Conservation (phyloP, 345 rosid species). For the Camelina sativa region DNA sequence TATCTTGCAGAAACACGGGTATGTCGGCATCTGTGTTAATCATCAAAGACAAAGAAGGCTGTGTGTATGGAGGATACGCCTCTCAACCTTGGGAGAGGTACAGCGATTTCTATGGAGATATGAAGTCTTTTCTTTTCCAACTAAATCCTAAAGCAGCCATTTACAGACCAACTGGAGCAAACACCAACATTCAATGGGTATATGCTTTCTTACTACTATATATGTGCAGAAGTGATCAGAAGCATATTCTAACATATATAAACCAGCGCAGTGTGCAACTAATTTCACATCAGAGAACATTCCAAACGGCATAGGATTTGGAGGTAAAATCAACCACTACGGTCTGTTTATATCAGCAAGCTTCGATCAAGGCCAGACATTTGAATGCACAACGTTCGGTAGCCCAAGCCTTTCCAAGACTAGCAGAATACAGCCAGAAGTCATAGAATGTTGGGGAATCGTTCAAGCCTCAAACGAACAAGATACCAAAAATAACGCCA, state of each 20-base stretch:
- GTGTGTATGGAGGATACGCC: slow-evolving; percentile 85
- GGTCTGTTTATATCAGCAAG: slow-evolving; percentile 80
- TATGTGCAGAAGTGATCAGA: neutral
- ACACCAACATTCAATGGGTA: slow-evolving; percentile 90
- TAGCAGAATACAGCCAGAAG: slow-evolving; percentile 61
- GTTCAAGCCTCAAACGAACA: slow-evolving; percentile 45
- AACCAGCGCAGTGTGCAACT: slow-evolving; percentile 69
- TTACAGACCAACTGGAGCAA: slow-evolving; percentile 85
- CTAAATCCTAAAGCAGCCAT: slow-evolving; percentile 72
- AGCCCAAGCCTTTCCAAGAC: slow-evolving; percentile 76
- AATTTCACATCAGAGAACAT: slow-evolving; percentile 87
- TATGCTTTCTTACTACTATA: neutral
- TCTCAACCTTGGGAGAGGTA: slow-evolving; percentile 91
- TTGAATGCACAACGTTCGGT: slow-evolving; percentile 72
- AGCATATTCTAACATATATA: neutral
- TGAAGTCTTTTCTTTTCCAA: slow-evolving; percentile 91
- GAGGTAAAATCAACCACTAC: slow-evolving; percentile 76
- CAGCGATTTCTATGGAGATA: slow-evolving; percentile 87
- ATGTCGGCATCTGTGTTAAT: slow-evolving; percentile 67
- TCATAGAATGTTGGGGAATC: slow-evolving; percentile 90
- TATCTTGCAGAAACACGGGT: slow-evolving; percentile 65
- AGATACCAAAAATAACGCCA: slow-evolving; percentile 50
- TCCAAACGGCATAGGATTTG: slow-evolving; percentile 94
- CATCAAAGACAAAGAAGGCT: slow-evolving; percentile 80
- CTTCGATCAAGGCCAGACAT: slow-evolving; percentile 82